These are phyloP conservation scores for Pseudogymnoascus sp. DNA, from an alignment of 2,329 filamentous ascomycete genomes.

Conservation along the genomic window DNA sequence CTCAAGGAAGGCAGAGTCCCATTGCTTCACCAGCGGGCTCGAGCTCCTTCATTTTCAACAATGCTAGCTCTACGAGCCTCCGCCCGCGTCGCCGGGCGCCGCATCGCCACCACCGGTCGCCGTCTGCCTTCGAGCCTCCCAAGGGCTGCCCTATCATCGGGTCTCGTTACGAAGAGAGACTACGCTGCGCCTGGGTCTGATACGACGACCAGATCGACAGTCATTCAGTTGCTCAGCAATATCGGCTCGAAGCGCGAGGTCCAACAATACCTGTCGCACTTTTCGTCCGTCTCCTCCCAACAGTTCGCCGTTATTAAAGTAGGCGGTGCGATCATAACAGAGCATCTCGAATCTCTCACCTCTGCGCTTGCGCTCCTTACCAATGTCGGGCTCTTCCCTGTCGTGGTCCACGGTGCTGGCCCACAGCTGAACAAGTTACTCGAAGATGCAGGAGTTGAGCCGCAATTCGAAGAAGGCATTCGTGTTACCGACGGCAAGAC, in stretches of 20 bases:
- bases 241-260: constrained; percentile 94
- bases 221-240: constrained; percentile 86
- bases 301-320: constrained; percentile 99
- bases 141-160: constrained; percentile 21
- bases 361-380: constrained; percentile 85
- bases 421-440: constrained; percentile 91
- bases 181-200: constrained; percentile 25
- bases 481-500: constrained; percentile 94
- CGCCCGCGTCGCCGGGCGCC: constrained; percentile 23
- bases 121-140: constrained; percentile 23
- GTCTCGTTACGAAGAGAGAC: constrained; percentile 20
- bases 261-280: constrained; percentile 95
- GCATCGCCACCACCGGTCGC: constrained; percentile 20
- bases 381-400: constrained; percentile 87
- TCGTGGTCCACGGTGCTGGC: constrained; percentile 91
- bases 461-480: constrained; percentile 93
- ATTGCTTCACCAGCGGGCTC: constrained; percentile 3
- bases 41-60: constrained; percentile 8
- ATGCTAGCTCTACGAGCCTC: constrained; percentile 28
- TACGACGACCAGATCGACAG: constrained; percentile 59
- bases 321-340: constrained; percentile 88
- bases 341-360: constrained; percentile 86
- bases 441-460: constrained; percentile 84
- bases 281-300: constrained; percentile 91
- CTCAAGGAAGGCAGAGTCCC: constrained; percentile 4